Conservation (phyloP, 805 yeast genomes). For the Torulaspora quercuum region DNA sequence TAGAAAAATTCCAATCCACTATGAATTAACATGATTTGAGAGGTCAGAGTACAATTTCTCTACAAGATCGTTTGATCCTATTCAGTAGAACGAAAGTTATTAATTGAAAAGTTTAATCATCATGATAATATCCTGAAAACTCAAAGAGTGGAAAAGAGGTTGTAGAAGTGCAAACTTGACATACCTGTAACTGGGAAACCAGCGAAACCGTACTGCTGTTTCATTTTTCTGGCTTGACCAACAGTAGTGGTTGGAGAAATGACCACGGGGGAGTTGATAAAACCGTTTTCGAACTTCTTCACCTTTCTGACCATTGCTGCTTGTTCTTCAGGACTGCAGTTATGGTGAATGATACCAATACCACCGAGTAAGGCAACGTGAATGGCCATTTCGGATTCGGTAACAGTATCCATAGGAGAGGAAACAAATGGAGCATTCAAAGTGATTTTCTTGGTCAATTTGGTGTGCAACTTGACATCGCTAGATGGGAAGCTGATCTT, state of each 20-base stretch:
- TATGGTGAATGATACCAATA: conserved; percentile 97
- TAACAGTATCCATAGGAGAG: conserved; percentile 99
- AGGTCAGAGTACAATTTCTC: conserved; percentile 54
- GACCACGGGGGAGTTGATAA: conserved; percentile 91
- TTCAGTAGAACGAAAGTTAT: conserved; percentile 99
- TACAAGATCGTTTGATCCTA: conserved; percentile 95
- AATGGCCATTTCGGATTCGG: conserved; percentile 96
- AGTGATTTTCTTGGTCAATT: conserved; percentile 85
- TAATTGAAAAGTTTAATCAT: conserved; percentile 48
- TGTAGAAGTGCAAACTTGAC: conserved; percentile 40
- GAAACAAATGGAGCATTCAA: conserved; percentile 94
- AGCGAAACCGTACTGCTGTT: conserved; percentile 78
- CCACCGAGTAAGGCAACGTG: conserved; percentile 98
- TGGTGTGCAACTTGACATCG: conserved; percentile 73
- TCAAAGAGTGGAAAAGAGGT: neutral
- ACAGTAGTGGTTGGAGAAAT: conserved; percentile 74
- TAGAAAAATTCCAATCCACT: conserved; percentile 3
- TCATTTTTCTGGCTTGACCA: conserved; percentile 71
- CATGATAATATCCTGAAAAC: conserved; percentile 35
- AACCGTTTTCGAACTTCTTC: conserved; percentile 95
- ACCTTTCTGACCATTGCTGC: conserved; percentile 98
- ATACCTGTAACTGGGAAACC: conserved; percentile 99
- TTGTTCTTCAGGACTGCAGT: conserved; percentile 94
- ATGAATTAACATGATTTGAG: conserved; percentile 2
- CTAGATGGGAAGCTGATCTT: conserved; percentile 85